Percentiles rank a stretch among this genome's conserved stretches.
Evolutionary conservation across 176 grass and related monocot species (phyloP).

Genomic region (Areca catechu): DNA sequence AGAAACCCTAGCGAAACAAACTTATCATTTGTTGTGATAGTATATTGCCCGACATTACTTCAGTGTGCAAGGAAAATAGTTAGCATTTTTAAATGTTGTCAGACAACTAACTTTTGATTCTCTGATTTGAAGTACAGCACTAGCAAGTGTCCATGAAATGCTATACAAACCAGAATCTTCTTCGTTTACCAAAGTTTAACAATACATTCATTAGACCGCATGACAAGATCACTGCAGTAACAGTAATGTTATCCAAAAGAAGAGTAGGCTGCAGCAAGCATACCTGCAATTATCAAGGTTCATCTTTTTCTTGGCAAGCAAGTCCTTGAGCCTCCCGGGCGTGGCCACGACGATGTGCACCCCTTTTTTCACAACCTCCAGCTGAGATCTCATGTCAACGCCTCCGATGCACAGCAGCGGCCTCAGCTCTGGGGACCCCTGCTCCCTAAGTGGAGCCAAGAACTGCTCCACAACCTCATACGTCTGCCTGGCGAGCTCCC

Average conservation of each 20-base stretch:
- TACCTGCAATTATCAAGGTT: slow-evolving; percentile 95
- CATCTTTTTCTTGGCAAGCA: slow-evolving; percentile 95
- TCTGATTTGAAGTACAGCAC: too few relatives aligned
- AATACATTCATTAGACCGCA: too few relatives aligned
- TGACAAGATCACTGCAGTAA: not conserved
- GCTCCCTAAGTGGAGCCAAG: slow-evolving; percentile 29
- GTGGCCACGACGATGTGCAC: slow-evolving; percentile 88
- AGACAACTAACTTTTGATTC: too few relatives aligned
- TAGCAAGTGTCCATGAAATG: too few relatives aligned
- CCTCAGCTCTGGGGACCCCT: slow-evolving; percentile 68
- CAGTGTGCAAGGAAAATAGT: too few relatives aligned
- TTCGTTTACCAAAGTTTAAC: too few relatives aligned
- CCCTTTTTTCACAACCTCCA: slow-evolving; percentile 77
- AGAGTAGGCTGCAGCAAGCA: not conserved
- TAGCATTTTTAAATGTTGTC: too few relatives aligned
- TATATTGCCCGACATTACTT: too few relatives aligned
- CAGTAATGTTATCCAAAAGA: too few relatives aligned
- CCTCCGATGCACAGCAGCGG: slow-evolving; percentile 84
- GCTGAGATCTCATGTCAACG: slow-evolving; percentile 64
- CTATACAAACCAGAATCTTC: too few relatives aligned
- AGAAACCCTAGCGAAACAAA: too few relatives aligned
- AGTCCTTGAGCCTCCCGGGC: slow-evolving; percentile 78
- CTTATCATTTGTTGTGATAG: too few relatives aligned
- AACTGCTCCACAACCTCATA: slow-evolving; percentile 78
- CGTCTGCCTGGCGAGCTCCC: slow-evolving; percentile 87